These are phyloP conservation scores for Flaveria robusta DNA, from an alignment of 129 eudicot species.

Conservation along the genomic window DNA sequence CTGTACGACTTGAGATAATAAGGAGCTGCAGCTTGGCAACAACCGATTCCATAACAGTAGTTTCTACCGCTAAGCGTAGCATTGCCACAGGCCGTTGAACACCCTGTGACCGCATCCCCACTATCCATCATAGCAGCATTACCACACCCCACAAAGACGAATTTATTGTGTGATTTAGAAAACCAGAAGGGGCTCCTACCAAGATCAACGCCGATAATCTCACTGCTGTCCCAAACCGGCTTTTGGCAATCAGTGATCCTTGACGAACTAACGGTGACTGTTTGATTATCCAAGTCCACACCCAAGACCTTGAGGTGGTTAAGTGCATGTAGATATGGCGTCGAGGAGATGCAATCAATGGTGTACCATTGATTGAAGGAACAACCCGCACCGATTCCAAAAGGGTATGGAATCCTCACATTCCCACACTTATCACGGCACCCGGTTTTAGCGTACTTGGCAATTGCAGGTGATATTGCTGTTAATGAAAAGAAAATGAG, in stretches of 20 bases:
- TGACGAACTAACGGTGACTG: background rate
- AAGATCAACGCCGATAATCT: background rate
- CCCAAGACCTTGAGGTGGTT: background rate
- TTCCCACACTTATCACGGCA: background rate
- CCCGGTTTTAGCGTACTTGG: background rate
- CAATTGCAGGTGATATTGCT: background rate
- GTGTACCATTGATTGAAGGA: background rate
- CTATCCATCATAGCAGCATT: background rate
- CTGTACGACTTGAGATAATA: slow-evolving; percentile 13
- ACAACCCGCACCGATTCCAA: background rate
- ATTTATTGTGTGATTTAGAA: background rate
- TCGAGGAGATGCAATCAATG: background rate
- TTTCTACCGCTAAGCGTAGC: background rate
- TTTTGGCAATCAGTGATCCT: background rate
- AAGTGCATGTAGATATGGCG: background rate
- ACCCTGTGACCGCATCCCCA: background rate
- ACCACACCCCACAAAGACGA: background rate
- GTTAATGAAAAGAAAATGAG: background rate
- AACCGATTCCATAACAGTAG: slow-evolving; percentile 20
- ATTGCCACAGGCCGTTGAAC: background rate
- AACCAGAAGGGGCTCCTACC: background rate
- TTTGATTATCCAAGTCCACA: background rate
- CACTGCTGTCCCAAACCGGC: background rate
- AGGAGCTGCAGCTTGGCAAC: slow-evolving; percentile 31
- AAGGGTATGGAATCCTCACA: background rate